Conservation (phyloP, 495 filamentous ascomycete genomes). For the Daldinia childiae region DNA sequence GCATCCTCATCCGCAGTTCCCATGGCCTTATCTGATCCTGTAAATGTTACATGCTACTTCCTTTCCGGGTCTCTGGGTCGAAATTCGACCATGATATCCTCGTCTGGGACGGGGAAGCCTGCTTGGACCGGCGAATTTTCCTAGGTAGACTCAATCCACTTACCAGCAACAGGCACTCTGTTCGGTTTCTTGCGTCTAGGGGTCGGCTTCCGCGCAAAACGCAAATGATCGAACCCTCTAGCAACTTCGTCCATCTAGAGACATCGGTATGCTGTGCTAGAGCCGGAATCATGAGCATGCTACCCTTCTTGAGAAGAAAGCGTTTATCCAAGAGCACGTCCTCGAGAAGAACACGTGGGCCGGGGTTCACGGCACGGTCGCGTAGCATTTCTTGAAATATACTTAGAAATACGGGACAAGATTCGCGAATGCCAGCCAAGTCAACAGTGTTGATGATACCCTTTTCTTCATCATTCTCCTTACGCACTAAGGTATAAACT, state of each 20-base stretch:
- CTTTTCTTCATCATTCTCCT: not conserved
- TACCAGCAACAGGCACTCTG: conserved; percentile 21
- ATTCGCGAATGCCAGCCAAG: conserved; percentile 21
- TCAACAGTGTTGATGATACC: conserved; percentile 25
- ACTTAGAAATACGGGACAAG: conserved; percentile 42
- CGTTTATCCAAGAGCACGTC: conserved; percentile 44
- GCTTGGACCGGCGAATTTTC: conserved; percentile 37
- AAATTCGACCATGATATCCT: conserved; percentile 41
- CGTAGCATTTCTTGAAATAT: conserved; percentile 46
- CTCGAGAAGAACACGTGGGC: conserved; percentile 40
- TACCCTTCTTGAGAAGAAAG: conserved; percentile 48
- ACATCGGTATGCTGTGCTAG: conserved; percentile 42
- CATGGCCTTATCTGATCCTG: conserved; percentile 19
- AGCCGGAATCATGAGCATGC: conserved; percentile 45
- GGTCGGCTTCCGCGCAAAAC: conserved; percentile 34
- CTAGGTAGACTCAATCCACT: conserved; percentile 40
- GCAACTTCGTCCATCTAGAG: conserved; percentile 42
- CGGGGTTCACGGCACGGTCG: conserved; percentile 30
- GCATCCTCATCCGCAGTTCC: conserved; percentile 30
- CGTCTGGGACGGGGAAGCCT: conserved; percentile 33
- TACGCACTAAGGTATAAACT: conserved; percentile 31
- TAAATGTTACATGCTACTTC: conserved; percentile 33
- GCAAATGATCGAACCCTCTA: conserved; percentile 43
- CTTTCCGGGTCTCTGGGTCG: conserved; percentile 12
- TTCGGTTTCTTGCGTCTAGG: conserved; percentile 31